Base-by-base conservation (phyloP, 441 rosid species). In the Populus trichocarpa region DNA sequence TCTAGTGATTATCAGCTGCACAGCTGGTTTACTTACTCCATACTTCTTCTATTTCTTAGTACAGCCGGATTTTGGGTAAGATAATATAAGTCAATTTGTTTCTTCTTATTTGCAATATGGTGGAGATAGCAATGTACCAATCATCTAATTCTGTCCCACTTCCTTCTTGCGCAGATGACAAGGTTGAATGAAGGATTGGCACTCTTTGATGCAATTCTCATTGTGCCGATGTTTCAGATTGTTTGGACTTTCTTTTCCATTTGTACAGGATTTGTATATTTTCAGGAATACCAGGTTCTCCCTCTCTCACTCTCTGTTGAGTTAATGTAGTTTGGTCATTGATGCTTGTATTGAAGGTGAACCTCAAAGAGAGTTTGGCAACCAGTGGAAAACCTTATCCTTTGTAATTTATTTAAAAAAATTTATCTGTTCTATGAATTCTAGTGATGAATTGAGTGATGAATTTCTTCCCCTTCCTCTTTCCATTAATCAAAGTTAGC, bases 241-340 rank as follows among this genome's bases (percentile, higher is more conserved):
- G 98, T 93, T 75, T 96, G 99, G 99, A 94, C 99, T 74, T 96
- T 94, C 90, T 94, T 96, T 85, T 96, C 99, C 79, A 96, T 96
- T 36, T 94, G 93, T 90, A 96, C 99, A 81, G 99, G 98, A 89
- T 94, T 94, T 85, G 79, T 96, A 69, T 96, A 94, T 88, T 96
- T 96, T 85, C 99, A 96, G 84, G 99, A 96, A 86, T 96, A 90
- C 88, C 97, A 96, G 98, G 99, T 95, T 38, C 67, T 77, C 75
- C 65, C 38, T 78, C 77, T 46, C 63, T 76, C 71, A 40, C 70
- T 33, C 61, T 50, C 71, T 28, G 23, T 68, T 30, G 8, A 16
- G 71, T 32, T 64, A 1, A 64, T 64, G 30, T 22, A 22, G 30
- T 77, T 64, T 40, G n/a, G 14, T 63, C 42, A 18, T 35, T 67